Evolutionary conservation across 2,329 filamentous ascomycete genomes (phyloP).

Genomic region (Hirsutella minnesotensis): DNA sequence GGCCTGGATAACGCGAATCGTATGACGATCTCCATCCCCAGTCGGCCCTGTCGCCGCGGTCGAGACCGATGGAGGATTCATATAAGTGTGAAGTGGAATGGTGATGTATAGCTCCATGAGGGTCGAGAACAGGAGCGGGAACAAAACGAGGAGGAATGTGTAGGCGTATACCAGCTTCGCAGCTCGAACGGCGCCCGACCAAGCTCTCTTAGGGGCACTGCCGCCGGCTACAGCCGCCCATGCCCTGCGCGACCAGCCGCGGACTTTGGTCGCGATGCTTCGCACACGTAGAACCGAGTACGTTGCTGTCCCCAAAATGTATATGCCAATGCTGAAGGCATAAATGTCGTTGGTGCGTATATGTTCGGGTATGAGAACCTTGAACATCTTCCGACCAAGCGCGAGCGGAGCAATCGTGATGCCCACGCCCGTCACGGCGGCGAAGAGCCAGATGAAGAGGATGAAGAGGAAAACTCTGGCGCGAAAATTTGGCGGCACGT

Average conservation of each 20-base stretch:
- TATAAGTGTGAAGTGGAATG: conserved; percentile 74
- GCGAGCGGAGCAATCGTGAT: conserved; percentile 79
- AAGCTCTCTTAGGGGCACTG: conserved; percentile 12
- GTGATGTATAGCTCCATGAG: conserved; percentile 82
- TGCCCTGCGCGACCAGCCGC: conserved; percentile 15
- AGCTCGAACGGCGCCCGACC: conserved; percentile 18
- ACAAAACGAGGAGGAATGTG: conserved; percentile 59
- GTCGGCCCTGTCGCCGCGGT: conserved; percentile 10
- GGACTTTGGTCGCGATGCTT: conserved; percentile 21
- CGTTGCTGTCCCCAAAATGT: conserved; percentile 57
- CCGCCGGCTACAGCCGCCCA: conserved; percentile 11
- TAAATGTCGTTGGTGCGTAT: conserved; percentile 88
- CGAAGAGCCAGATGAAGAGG: conserved; percentile 84
- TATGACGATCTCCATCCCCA: conserved; percentile 37
- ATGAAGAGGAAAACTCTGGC: conserved; percentile 76
- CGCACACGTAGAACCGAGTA: conserved; percentile 48
- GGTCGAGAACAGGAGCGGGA: conserved; percentile 69
- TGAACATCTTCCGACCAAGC: conserved; percentile 71
- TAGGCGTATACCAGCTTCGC: conserved; percentile 60
- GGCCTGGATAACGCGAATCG: conserved; percentile 77
- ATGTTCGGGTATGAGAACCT: conserved; percentile 56
- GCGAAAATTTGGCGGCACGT: conserved; percentile 76
- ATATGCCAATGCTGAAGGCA: conserved; percentile 84
- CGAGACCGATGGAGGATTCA: conserved; percentile 30
- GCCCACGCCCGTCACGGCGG: conserved; percentile 73